Evolutionary conservation across 2,329 filamentous ascomycete genomes (phyloP), one percentile per base, ranked within the genome.

Genomic region (Rhynchosporium graminicola): DNA sequence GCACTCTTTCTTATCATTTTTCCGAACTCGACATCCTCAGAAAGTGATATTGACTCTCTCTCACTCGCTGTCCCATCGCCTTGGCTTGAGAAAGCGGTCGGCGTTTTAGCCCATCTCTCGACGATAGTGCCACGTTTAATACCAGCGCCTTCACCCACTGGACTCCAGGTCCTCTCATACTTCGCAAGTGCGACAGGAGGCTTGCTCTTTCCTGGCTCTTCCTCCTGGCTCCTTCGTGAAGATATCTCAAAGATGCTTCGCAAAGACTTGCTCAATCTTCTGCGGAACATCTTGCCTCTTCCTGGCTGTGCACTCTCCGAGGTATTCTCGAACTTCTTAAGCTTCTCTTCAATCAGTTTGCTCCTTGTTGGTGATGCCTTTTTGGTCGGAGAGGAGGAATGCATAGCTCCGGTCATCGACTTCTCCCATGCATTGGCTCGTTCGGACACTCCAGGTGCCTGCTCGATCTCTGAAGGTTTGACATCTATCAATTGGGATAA

Each of bases 1-100:
- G 58, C 72, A 33, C 70, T 67, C 61, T 73, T 73, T 1, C 73
- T 59, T 5, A 73, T 61, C 69, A 72, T 70, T 28, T 62, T 59
- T 12, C 55, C 57, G 45, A n/a, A 13, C 20, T 38, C 33, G 5
- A 61, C 61, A 12, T 63, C 63, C 26, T 33, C 46, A 28, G 20
- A 50, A 13, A 50, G 51, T 20, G 52, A 51, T 31, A 40, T 45
- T 54, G 45, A 42, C 28, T 54, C 57, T 55, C 56, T 63, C 59
- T 50, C 48, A 47, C 61, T 62, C 9, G 42, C 29, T 12, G 52
- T 38, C 13, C 64, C 64, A 58, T 63, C 63, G 5, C 57, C 56
- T 26, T 54, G 56, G 47, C 28, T 60, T 36, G 43, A 54, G 20
- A 52, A 12, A 43, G 51, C 50, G 4, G 47, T 36, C 3, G 52